phyloP scores from a whole-genome alignment of 2,329 filamentous ascomycete species.

The Scytalidium sp. region DNA sequence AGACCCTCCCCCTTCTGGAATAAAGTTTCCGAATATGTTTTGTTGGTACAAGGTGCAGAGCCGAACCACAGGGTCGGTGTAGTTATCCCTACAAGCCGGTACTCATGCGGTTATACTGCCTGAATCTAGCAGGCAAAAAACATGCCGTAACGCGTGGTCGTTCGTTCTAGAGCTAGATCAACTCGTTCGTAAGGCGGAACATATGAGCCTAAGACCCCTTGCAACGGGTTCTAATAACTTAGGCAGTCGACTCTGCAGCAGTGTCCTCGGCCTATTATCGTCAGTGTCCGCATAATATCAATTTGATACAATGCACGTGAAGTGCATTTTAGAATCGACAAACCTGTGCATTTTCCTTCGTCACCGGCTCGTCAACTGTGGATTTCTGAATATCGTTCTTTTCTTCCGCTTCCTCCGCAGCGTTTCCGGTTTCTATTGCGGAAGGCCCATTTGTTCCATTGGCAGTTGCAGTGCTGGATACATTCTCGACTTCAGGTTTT shows the following conservation, averaged over 20 bases:
- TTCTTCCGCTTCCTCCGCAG: slow-evolving; percentile 36
- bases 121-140: background rate
- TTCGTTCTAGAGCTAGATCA: background rate
- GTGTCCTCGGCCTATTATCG: slow-evolving; percentile 11
- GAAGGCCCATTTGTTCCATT: slow-evolving; percentile 24
- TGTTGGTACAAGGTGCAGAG: background rate
- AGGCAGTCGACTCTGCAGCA: slow-evolving; percentile 19
- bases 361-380: slow-evolving; percentile 33
- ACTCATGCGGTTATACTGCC: background rate
- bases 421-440: slow-evolving; percentile 20
- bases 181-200: background rate
- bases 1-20: background rate
- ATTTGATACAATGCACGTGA: background rate
- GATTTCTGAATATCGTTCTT: slow-evolving; percentile 36
- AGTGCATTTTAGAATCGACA: background rate
- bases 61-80: background rate
- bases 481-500: slow-evolving; percentile 27
- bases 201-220: background rate
- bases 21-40: background rate
- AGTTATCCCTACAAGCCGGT: background rate
- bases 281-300: slow-evolving; percentile 12
- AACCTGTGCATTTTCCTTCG: slow-evolving; percentile 26
- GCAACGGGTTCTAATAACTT: slow-evolving; percentile 1
- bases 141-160: background rate
- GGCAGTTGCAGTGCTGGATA: slow-evolving; percentile 20